Conservation (phyloP, 2,329 filamentous ascomycete species). For the Tolypocladium tropicale region DNA sequence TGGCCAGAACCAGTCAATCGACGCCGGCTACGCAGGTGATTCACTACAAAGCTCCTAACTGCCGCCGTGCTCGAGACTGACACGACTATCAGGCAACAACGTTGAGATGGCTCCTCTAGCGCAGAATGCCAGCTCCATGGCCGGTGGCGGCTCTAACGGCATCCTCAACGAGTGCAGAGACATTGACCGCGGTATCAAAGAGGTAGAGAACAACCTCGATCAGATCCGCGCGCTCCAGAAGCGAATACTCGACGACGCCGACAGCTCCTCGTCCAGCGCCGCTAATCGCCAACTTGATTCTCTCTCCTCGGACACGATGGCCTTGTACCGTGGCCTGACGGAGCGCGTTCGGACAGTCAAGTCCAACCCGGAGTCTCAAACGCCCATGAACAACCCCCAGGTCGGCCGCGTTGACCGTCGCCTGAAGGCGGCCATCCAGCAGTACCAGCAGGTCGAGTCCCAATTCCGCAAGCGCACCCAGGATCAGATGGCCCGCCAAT, state of each 20-base stretch:
- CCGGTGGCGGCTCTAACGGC: slow-evolving; percentile 53
- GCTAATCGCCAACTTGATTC: slow-evolving; percentile 61
- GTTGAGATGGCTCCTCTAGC: slow-evolving; percentile 64
- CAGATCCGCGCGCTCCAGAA: slow-evolving; percentile 63
- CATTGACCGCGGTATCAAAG: slow-evolving; percentile 66
- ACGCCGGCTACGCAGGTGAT: slow-evolving; percentile 21
- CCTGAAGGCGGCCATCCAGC: slow-evolving; percentile 69
- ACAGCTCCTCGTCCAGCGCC: slow-evolving; percentile 56
- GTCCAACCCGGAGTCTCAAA: slow-evolving; percentile 64
- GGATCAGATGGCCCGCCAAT: slow-evolving; percentile 80
- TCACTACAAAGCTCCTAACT: no score
- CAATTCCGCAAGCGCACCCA: slow-evolving; percentile 71
- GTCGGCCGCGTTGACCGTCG: slow-evolving; percentile 71
- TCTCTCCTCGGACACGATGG: slow-evolving; percentile 72
- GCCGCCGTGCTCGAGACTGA: background rate
- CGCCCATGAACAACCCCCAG: slow-evolving; percentile 65
- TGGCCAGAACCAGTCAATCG: slow-evolving; percentile 11
- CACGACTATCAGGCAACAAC: slow-evolving; percentile 27
- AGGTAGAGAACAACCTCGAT: slow-evolving; percentile 62
- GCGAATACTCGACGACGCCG: slow-evolving; percentile 63
- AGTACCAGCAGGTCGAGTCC: slow-evolving; percentile 72
- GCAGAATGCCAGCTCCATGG: slow-evolving; percentile 38
- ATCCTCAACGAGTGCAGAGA: slow-evolving; percentile 79
- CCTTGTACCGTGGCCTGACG: slow-evolving; percentile 67
- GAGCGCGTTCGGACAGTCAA: slow-evolving; percentile 76